Evolutionary conservation across 2,329 filamentous ascomycete species (phyloP).

Genomic region (Talaromyces sp.): DNA sequence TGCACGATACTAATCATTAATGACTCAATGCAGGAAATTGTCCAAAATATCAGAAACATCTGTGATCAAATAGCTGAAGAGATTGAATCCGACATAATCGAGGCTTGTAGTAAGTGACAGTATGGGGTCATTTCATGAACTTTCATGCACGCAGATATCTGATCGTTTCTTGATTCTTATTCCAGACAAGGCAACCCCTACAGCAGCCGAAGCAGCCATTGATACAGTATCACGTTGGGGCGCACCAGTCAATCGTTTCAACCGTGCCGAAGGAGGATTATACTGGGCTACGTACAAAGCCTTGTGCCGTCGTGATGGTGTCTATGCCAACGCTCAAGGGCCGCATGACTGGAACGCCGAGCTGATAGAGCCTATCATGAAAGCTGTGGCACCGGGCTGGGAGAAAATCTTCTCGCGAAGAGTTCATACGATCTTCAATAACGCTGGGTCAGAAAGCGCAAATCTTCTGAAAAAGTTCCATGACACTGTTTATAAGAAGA

Average conservation of each 20-base stretch:
- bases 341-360: slow-evolving; percentile 30
- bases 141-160: background rate
- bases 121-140: background rate
- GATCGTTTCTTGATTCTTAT: background rate
- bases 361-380: slow-evolving; percentile 27
- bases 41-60: background rate
- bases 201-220: slow-evolving; percentile 29
- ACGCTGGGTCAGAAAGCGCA: background rate
- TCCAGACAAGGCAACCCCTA: slow-evolving; percentile 4
- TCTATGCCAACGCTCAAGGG: slow-evolving; percentile 43
- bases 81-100: slow-evolving; percentile 8
- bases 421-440: background rate
- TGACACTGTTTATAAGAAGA: background rate
- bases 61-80: background rate
- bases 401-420: slow-evolving; percentile 14
- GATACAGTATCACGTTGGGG: slow-evolving; percentile 44
- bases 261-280: slow-evolving; percentile 47
- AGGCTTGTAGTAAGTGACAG: slow-evolving; percentile 13
- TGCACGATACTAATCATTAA: background rate
- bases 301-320: slow-evolving; percentile 52
- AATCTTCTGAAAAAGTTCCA: slow-evolving; percentile 7
- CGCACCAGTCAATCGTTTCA: slow-evolving; percentile 23
- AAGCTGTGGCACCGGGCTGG: slow-evolving; percentile 12
- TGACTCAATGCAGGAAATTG: slow-evolving; percentile 1
- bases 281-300: slow-evolving; percentile 58